Conservation (phyloP, 305 asterid genomes). For the Solanum chacoense region DNA sequence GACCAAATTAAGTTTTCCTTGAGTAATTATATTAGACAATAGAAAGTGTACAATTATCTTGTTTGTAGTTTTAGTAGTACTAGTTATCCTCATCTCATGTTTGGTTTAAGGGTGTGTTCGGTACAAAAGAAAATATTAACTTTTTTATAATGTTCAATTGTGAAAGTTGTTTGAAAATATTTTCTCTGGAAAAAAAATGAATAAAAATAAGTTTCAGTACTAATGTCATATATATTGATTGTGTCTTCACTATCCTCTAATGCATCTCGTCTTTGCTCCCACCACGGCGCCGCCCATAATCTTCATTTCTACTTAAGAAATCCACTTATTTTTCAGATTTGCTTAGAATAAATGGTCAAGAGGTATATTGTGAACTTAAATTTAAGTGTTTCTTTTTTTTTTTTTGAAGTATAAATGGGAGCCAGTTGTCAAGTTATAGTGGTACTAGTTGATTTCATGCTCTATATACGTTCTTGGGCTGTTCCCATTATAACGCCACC, state of each 20-base stretch:
- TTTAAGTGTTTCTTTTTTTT: no score
- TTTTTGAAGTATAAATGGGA: not conserved
- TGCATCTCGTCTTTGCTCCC: no score
- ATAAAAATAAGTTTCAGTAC: no score
- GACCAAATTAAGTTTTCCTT: not conserved
- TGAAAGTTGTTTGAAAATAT: not conserved
- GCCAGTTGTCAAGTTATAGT: constrained; percentile 27
- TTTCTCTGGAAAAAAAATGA: no score
- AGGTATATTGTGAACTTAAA: no score
- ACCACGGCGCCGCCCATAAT: not conserved
- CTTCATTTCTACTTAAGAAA: not conserved
- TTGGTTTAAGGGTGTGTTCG: not conserved
- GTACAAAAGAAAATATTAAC: no score
- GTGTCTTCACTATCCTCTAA: not conserved
- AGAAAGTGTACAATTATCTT: not conserved
- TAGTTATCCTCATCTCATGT: not conserved
- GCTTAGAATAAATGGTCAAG: no score
- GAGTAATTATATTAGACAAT: not conserved
- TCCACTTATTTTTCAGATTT: not conserved
- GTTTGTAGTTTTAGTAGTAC: not conserved
- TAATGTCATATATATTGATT: no score
- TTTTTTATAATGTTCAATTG: no score
- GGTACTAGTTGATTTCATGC: not conserved
- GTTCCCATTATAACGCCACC: constrained; percentile 37
- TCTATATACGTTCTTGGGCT: constrained; percentile 13